Percentiles rank a stretch among this genome's conserved stretches.
Evolutionary conservation across 768 basidiomycete genomes (phyloP).

Genomic region (Auriscalpium vulgare): DNA sequence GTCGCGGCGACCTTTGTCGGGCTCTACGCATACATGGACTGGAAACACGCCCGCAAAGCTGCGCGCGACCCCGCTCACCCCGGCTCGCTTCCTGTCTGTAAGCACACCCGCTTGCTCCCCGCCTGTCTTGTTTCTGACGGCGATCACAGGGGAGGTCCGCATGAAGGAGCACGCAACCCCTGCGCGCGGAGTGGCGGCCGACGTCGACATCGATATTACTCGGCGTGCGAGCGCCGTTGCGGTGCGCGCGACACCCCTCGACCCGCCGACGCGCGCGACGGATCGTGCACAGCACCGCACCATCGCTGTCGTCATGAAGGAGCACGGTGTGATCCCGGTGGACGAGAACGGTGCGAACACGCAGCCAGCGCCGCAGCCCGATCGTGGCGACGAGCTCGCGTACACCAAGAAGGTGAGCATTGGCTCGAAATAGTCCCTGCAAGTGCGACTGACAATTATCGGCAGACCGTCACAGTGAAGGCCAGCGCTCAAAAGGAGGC

Average conservation of each 20-base stretch:
- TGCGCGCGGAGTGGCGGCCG: no score
- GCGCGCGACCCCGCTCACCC: slow-evolving; percentile 7
- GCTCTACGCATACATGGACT: slow-evolving; percentile 6
- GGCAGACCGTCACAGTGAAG: no score
- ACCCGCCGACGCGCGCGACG: not conserved
- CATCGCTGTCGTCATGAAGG: not conserved
- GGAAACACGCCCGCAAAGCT: slow-evolving; percentile 7
- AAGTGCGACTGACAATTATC: no score
- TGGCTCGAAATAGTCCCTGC: no score
- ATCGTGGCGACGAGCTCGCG: slow-evolving; percentile 5
- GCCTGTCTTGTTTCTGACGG: not conserved
- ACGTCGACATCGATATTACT: no score
- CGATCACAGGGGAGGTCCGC: no score
- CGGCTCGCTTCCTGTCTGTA: slow-evolving; percentile 9
- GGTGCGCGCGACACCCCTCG: not conserved
- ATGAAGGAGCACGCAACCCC: no score
- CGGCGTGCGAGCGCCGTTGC: no score
- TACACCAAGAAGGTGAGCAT: slow-evolving; percentile 8
- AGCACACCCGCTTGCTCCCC: not conserved
- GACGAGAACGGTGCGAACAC: slow-evolving; percentile 2
- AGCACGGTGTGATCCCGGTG: not conserved
- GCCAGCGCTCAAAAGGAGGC: no score
- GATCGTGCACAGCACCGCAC: slow-evolving; percentile 4
- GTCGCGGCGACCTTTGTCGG: slow-evolving; percentile 3
- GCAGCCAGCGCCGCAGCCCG: slow-evolving; percentile 4